Conservation (phyloP, 1,139 yeast species). For the Blastobotrys arbuscula region DNA sequence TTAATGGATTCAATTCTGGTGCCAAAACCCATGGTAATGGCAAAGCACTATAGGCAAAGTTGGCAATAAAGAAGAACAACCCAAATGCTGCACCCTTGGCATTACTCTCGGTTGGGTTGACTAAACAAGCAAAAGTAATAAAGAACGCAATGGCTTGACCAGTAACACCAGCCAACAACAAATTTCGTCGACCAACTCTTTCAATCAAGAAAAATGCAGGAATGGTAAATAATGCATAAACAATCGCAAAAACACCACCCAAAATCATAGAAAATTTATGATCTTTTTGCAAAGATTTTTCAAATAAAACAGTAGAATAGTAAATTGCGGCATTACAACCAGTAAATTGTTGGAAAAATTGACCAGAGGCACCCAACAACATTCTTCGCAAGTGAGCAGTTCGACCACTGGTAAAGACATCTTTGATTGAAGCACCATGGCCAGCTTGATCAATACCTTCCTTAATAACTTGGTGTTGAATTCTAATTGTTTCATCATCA, state of each 20-base stretch:
- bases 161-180: conserved; percentile 40
- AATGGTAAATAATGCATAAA: conserved; percentile 52
- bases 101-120: conserved; percentile 40
- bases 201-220: conserved; percentile 44
- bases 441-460: conserved; percentile 23
- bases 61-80: conserved; percentile 52
- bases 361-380: conserved; percentile 55
- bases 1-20: conserved; percentile 45
- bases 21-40: conserved; percentile 41
- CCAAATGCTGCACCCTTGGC: conserved; percentile 42
- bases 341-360: conserved; percentile 48
- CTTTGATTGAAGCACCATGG: conserved; percentile 32
- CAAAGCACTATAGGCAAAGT: conserved; percentile 53
- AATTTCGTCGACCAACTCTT: conserved; percentile 60
- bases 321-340: conserved; percentile 63
- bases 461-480: conserved; percentile 21
- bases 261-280: conserved; percentile 48
- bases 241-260: conserved; percentile 54
- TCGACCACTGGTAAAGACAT: conserved; percentile 53
- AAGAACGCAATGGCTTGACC: conserved; percentile 57
- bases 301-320: conserved; percentile 39
- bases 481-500: conserved; percentile 19
- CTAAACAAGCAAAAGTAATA: conserved; percentile 58
- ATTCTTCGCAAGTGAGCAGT: conserved; percentile 34
- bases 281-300: conserved; percentile 44